These are phyloP conservation scores for Candida bentonensis DNA, from an alignment of 805 yeast genomes.

Conservation along the genomic window DNA sequence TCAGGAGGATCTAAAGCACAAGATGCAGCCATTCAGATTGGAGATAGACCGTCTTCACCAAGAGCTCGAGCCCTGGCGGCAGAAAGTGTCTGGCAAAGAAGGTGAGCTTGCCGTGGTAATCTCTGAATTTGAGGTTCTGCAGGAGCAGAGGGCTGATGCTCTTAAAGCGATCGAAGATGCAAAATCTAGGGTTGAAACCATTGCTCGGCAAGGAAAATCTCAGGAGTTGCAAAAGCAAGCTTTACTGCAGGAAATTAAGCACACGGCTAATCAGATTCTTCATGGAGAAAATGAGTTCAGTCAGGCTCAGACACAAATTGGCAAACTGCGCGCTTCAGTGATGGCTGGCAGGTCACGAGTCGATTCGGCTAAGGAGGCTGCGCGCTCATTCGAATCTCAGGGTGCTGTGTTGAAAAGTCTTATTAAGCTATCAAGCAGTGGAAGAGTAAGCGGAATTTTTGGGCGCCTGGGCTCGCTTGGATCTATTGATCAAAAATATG, in stretches of 20 bases:
- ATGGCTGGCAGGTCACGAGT: conserved; percentile 44
- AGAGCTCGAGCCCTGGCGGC: conserved; percentile 69
- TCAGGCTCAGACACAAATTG: conserved; percentile 34
- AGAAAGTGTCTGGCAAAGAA: conserved; percentile 45
- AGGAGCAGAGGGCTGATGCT: conserved; percentile 29
- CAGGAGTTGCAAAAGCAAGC: background rate
- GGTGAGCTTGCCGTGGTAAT: conserved; percentile 51
- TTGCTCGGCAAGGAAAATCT: background rate
- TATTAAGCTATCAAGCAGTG: conserved; percentile 55
- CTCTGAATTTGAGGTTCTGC: conserved; percentile 48
- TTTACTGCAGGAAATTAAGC: background rate
- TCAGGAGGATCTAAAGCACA: conserved; percentile 46
- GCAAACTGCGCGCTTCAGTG: conserved; percentile 40
- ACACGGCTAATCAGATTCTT: conserved; percentile 33
- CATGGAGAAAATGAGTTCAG: conserved; percentile 45
- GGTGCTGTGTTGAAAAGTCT: conserved; percentile 61
- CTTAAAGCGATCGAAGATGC: background rate
- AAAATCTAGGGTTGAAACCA: background rate
- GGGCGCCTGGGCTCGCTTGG: conserved; percentile 92
- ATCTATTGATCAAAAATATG: conserved; percentile 75
- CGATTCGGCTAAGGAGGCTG: conserved; percentile 49
- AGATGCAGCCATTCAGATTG: conserved; percentile 65
- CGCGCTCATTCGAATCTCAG: conserved; percentile 48
- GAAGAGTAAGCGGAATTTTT: conserved; percentile 71
- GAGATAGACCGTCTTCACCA: conserved; percentile 34